Evolutionary conservation across 176 grass and related monocot genomes (phyloP).

Genomic region (Oropetium thomaeum): DNA sequence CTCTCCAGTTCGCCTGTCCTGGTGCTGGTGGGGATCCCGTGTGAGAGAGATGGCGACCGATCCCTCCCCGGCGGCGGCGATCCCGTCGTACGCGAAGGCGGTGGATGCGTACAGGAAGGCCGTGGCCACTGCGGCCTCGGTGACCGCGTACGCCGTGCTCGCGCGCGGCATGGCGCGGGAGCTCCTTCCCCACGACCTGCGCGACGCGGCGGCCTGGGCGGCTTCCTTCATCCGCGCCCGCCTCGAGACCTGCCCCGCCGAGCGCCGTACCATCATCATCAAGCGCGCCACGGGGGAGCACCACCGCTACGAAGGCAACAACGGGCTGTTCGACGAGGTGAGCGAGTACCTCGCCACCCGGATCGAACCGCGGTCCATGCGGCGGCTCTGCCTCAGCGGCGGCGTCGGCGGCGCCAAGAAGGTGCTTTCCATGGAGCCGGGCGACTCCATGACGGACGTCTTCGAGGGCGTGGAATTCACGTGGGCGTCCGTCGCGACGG

Average conservation of each 20-base stretch:
- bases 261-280: neutral
- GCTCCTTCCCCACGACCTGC: neutral
- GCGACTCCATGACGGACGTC: neutral
- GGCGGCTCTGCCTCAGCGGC: neutral
- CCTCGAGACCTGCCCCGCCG: neutral
- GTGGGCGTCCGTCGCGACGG: neutral
- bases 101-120: neutral
- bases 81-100: neutral
- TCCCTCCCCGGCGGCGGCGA: neutral
- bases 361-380: neutral
- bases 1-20: neutral
- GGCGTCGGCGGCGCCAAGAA: neutral
- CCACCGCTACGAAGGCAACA: neutral
- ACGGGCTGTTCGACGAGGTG: neutral
- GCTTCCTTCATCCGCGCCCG: neutral
- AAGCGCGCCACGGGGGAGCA: neutral
- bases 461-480: neutral
- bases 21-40: no score
- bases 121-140: neutral
- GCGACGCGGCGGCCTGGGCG: neutral
- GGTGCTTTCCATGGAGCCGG: neutral
- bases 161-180: neutral
- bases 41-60: neutral
- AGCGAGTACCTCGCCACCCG: neutral
- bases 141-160: neutral